These are phyloP conservation scores for Trichoderma sp. DNA, from an alignment of 2,329 filamentous ascomycete species.

Conservation along the genomic window DNA sequence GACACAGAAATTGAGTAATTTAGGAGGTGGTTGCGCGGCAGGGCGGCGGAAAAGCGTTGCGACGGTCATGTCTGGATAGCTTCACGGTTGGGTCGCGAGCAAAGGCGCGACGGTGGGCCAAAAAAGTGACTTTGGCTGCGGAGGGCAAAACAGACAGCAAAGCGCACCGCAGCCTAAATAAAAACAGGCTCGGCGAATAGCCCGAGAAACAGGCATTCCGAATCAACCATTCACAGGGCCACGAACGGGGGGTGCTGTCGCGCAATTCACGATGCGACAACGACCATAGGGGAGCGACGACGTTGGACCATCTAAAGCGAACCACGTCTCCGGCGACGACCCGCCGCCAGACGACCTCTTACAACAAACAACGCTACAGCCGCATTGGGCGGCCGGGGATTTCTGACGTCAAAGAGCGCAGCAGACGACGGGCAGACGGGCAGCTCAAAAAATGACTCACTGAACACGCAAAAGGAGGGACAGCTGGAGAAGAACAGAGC, in stretches of 20 bases:
- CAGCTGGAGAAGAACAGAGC: constrained; percentile 25
- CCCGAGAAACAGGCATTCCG: constrained; percentile 1
- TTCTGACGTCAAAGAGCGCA: constrained; percentile 11
- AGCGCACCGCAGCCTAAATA: constrained; percentile 13
- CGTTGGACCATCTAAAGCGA: constrained; percentile 21
- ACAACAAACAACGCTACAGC: constrained; percentile 1
- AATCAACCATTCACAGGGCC: constrained; percentile 2
- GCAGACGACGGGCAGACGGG: background rate
- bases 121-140: constrained; percentile 31
- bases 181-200: constrained; percentile 23
- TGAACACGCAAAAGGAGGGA: constrained; percentile 29
- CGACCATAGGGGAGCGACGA: constrained; percentile 23
- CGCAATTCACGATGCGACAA: constrained; percentile 35
- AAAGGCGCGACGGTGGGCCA: background rate
- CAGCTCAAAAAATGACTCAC: constrained; percentile 31
- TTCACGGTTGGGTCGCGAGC: constrained; percentile 25
- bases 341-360: background rate
- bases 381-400: background rate
- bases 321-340: constrained; percentile 19
- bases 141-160: constrained; percentile 17
- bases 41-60: constrained; percentile 22
- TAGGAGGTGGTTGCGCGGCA: constrained; percentile 19
- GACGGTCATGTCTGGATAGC: constrained; percentile 33
- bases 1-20: background rate
- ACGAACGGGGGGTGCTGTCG: constrained; percentile 13